A percentile compares a stretch with the other conserved stretches of the same genome.
Conservation (phyloP, 2,329 filamentous ascomycete species). For the Microdochium nivale region DNA sequence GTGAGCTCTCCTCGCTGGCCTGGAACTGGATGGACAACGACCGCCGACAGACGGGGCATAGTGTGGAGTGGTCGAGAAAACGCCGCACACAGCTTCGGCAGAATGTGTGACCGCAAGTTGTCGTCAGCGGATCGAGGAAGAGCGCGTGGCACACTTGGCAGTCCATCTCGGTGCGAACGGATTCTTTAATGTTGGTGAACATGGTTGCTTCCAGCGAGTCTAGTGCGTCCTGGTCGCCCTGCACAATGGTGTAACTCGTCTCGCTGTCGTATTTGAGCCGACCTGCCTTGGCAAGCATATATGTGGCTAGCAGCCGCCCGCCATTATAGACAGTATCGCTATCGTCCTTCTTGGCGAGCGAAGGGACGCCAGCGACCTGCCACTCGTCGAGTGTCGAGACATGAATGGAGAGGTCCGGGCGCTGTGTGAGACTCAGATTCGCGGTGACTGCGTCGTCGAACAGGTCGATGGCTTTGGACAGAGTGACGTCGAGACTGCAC, state of each 20-base stretch:
- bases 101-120: slow-evolving; percentile 81
- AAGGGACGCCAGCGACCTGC: slow-evolving; percentile 30
- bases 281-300: slow-evolving; percentile 43
- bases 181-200: slow-evolving; percentile 51
- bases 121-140: slow-evolving; percentile 76
- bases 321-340: slow-evolving; percentile 35
- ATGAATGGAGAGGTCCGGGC: slow-evolving; percentile 27
- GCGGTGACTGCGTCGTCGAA: slow-evolving; percentile 44
- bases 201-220: slow-evolving; percentile 35
- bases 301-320: slow-evolving; percentile 57
- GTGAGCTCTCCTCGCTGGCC: slow-evolving; percentile 28
- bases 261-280: slow-evolving; percentile 22
- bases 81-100: slow-evolving; percentile 72
- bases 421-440: slow-evolving; percentile 22
- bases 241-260: slow-evolving; percentile 17
- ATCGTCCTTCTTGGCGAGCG: slow-evolving; percentile 24
- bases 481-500: slow-evolving; percentile 66
- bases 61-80: slow-evolving; percentile 65
- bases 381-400: slow-evolving; percentile 28
- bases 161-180: slow-evolving; percentile 63
- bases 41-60: slow-evolving; percentile 75
- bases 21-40: slow-evolving; percentile 42
- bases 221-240: slow-evolving; percentile 16
- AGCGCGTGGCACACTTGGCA: slow-evolving; percentile 83
- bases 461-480: slow-evolving; percentile 61